Evolutionary conservation across 2,329 filamentous ascomycete species (phyloP).

Genomic region (Arthrobotrys musiformis): DNA sequence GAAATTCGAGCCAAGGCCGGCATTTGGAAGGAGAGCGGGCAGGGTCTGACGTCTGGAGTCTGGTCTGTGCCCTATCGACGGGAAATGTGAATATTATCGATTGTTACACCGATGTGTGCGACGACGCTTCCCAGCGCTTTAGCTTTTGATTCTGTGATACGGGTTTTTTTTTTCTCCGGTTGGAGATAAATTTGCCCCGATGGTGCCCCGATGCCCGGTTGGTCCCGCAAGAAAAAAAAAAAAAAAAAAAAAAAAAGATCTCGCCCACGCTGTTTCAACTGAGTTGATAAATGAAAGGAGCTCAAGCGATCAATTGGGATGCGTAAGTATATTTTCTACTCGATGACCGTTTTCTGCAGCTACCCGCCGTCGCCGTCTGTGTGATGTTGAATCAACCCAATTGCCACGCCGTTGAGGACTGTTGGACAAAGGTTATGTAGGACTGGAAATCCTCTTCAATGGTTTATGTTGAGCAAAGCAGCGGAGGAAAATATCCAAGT

Average conservation of each 20-base stretch:
- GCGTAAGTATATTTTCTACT: neutral
- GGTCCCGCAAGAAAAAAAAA: conserved; percentile 9
- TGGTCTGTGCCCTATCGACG: conserved; percentile 15
- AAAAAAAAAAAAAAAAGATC: neutral
- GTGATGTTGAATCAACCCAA: conserved; percentile 55
- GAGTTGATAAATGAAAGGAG: neutral
- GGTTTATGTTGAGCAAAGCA: neutral
- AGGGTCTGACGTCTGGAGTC: too few relatives aligned
- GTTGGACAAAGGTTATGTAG: conserved; percentile 37
- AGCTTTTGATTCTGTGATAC: conserved; percentile 16
- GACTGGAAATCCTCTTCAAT: conserved; percentile 16
- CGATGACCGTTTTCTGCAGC: conserved; percentile 3
- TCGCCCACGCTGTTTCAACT: conserved; percentile 4
- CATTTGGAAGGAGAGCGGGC: conserved; percentile 24
- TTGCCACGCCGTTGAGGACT: conserved; percentile 37
- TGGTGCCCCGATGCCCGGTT: conserved; percentile 26
- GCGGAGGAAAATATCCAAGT: neutral
- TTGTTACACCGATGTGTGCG: neutral
- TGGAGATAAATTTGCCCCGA: conserved; percentile 13
- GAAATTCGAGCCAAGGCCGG: conserved; percentile 55
- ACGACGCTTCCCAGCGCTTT: conserved; percentile 18
- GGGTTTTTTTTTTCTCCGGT: conserved; percentile 4
- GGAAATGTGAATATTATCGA: conserved; percentile 13
- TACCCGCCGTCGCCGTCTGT: conserved; percentile 23
- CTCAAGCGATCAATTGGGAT: neutral